Base-by-base conservation (phyloP, 192 early-diverging fungal species). In the Mortierella alpina region DNA sequence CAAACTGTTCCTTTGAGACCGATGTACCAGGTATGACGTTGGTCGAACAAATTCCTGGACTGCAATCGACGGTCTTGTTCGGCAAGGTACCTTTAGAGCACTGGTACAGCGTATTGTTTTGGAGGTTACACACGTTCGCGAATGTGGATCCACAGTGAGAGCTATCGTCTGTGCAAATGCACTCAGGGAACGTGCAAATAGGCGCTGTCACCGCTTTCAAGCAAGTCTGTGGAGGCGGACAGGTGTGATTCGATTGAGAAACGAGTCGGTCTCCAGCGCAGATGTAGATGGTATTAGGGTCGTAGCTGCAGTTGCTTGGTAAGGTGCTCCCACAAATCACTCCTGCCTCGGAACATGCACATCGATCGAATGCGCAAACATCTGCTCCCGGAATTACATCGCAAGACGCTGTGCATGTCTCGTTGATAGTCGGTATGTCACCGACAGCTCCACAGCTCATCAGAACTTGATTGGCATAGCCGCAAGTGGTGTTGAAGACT, bases 141-240 rank as follows among this genome's bases (percentile, higher is more conserved):
- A 64, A 64, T 7, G 50, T 12, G 6, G 63, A 52, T 8, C 63
- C 63, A 39, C 63, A 64, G 14, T 52, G 46, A 23, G n/a, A 5
- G 4, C 39, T n/a, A 56, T 55, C 41, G 5, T 46, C 44, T 14
- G 40, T 42, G 53, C 65, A 46, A 11, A 31, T 66, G n/a, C 65
- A 66, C 4, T 66, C 53, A 13, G 65, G 39, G 12, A 40, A 40
- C 18, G 47, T 54, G 65, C 52, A 66, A 5, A 23, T 18, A 6
- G 23, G 31, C 17, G 31, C 56, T 39, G 11, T 15, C 0, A 23
- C 10, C 9, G 23, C 41, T 5, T 18, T 15, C 6, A n/a, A 11
- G 17, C 59, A 60, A 2, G 42, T 10, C 17, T 60, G 22, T 5
- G 13, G 22, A 17, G 14, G 10, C 44, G 59, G 7, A 42, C 59